A percentile compares a stretch with the other conserved stretches of the same genome.
phyloP scores from a whole-genome alignment of 2,329 filamentous ascomycete species.

The Curvularia spicifera region DNA sequence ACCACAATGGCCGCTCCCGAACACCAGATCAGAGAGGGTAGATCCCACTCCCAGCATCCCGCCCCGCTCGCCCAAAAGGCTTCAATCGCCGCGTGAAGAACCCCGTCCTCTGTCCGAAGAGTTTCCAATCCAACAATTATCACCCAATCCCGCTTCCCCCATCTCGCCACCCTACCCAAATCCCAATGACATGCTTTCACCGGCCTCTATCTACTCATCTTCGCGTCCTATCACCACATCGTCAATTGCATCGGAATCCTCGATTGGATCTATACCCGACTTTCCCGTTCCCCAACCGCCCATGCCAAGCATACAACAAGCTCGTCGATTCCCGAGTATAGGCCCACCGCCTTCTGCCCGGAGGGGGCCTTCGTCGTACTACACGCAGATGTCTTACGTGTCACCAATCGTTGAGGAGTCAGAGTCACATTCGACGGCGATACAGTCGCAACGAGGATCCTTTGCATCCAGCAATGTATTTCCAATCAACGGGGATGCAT shows the following conservation, averaged over 20 bases:
- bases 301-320: slow-evolving; percentile 43
- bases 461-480: slow-evolving; percentile 59
- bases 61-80: slow-evolving; percentile 37
- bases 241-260: slow-evolving; percentile 50
- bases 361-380: slow-evolving; percentile 57
- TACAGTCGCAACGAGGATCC: slow-evolving; percentile 51
- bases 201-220: slow-evolving; percentile 36
- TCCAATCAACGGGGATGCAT: slow-evolving; percentile 50
- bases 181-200: slow-evolving; percentile 44
- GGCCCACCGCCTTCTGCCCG: slow-evolving; percentile 58
- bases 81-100: slow-evolving; percentile 52
- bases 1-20: slow-evolving; percentile 57
- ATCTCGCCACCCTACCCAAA: slow-evolving; percentile 31
- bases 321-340: slow-evolving; percentile 51
- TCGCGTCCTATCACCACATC: slow-evolving; percentile 49
- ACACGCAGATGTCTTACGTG: slow-evolving; percentile 56
- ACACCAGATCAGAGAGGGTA: slow-evolving; percentile 36
- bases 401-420: slow-evolving; percentile 58
- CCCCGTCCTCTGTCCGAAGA: slow-evolving; percentile 49
- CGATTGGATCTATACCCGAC: slow-evolving; percentile 51
- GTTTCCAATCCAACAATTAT: slow-evolving; percentile 41
- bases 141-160: slow-evolving; percentile 31
- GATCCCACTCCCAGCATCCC: slow-evolving; percentile 34
- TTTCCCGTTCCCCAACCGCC: slow-evolving; percentile 49
- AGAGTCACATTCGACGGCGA: slow-evolving; percentile 54